These are phyloP conservation scores for Rhodotorula sp. DNA, from an alignment of 1,284 basidiomycete genomes.

Conservation along the genomic window DNA sequence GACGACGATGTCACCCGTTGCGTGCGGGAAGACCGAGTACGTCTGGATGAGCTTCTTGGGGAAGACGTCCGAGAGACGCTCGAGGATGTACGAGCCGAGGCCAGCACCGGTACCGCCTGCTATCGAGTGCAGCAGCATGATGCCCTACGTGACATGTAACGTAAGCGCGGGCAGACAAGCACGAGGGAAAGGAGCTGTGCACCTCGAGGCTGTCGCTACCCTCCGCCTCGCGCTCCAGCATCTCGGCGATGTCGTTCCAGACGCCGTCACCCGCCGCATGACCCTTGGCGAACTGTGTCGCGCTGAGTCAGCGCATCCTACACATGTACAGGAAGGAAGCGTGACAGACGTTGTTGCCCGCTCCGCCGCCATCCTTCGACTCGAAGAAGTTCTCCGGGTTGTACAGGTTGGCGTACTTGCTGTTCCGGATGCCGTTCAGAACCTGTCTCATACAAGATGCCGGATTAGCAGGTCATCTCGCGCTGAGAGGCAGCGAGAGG, in stretches of 20 bases:
- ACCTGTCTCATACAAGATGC: constrained; percentile 71
- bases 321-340: no score
- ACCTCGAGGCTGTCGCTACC: constrained; percentile 98
- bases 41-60: constrained; percentile 99
- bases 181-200: constrained; percentile 37
- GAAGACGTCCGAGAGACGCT: constrained; percentile 94
- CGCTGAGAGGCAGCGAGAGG: background rate
- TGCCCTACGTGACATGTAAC: constrained; percentile 66
- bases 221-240: constrained; percentile 98
- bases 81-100: constrained; percentile 93
- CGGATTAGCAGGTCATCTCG: background rate
- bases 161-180: background rate
- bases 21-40: constrained; percentile 93
- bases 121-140: constrained; percentile 98
- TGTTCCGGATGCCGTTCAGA: constrained; percentile 84
- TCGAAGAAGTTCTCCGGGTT: constrained; percentile 98
- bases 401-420: constrained; percentile 90
- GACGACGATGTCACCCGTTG: constrained; percentile 83
- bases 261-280: constrained; percentile 81
- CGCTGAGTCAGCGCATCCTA: background rate
- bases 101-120: constrained; percentile 98
- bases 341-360: constrained; percentile 75
- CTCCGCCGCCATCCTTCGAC: constrained; percentile 93
- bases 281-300: constrained; percentile 42
- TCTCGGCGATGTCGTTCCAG: constrained; percentile 98